Percentiles rank a stretch among this genome's conserved stretches.
Conservation (phyloP, 176 grass and related monocot genomes). For the Avena sativa region DNA sequence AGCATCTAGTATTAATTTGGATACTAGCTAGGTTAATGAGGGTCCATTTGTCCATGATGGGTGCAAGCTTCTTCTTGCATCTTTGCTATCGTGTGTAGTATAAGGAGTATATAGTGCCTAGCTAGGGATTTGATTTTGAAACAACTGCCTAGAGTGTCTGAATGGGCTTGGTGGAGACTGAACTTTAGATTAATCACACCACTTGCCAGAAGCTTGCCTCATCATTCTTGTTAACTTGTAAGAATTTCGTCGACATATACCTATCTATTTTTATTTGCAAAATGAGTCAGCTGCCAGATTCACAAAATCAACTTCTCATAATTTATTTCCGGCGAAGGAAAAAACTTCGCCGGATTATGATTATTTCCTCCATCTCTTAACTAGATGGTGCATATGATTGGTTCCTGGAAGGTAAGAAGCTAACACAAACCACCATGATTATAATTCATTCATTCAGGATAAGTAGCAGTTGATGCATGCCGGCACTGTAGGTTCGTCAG, state of each 20-base stretch:
- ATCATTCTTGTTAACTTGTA: background rate
- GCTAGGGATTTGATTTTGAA: constrained; percentile 38
- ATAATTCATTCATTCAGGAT: constrained; percentile 19
- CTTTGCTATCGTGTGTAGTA: constrained; percentile 18
- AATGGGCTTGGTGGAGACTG: background rate
- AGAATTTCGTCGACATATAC: background rate
- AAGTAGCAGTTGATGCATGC: background rate
- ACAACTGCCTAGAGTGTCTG: constrained; percentile 18
- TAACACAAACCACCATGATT: constrained; percentile 15
- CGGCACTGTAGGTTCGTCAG: constrained; percentile 30
- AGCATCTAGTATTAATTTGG: constrained; percentile 43
- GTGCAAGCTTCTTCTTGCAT: constrained; percentile 36
- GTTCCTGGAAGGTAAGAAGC: background rate
- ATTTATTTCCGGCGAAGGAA: too few relatives aligned
- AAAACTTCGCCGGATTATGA: too few relatives aligned
- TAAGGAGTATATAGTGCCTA: constrained; percentile 15
- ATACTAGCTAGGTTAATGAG: constrained; percentile 31
- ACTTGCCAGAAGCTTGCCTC: constrained; percentile 22
- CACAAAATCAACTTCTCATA: too few relatives aligned
- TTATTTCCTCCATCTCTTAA: too few relatives aligned
- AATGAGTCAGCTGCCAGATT: too few relatives aligned
- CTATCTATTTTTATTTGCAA: background rate
- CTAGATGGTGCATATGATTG: too few relatives aligned
- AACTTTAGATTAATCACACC: background rate
- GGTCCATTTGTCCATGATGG: constrained; percentile 50